Evolutionary conservation across 2,329 filamentous ascomycete genomes (phyloP).

Genomic region (Ophiosphaerella herpotricha): DNA sequence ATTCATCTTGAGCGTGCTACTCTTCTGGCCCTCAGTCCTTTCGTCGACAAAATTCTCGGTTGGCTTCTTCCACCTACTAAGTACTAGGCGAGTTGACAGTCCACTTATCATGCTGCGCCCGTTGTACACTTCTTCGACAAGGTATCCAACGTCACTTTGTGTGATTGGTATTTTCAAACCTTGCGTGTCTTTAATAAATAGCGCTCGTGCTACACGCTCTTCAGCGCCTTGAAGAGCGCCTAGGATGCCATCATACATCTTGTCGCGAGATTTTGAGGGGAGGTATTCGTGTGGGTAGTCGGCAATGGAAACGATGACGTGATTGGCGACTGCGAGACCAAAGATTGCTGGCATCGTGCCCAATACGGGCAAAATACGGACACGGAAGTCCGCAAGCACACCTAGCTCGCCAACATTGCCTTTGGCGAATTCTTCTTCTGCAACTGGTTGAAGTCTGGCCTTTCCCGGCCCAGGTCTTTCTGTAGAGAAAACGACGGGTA

Average conservation of each 20-base stretch:
- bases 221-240: slow-evolving; percentile 76
- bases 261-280: slow-evolving; percentile 79
- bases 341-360: slow-evolving; percentile 98
- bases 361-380: slow-evolving; percentile 90
- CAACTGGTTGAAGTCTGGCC: slow-evolving; percentile 81
- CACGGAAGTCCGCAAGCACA: slow-evolving; percentile 88
- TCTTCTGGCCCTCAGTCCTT: slow-evolving; percentile 74
- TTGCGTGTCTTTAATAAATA: slow-evolving; percentile 59
- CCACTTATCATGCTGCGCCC: slow-evolving; percentile 84
- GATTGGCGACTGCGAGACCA: slow-evolving; percentile 87
- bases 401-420: slow-evolving; percentile 85
- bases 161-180: slow-evolving; percentile 82
- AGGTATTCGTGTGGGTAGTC: slow-evolving; percentile 88
- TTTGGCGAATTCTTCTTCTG: slow-evolving; percentile 86
- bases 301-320: slow-evolving; percentile 80
- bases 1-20: slow-evolving; percentile 67
- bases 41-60: slow-evolving; percentile 66
- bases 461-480: slow-evolving; percentile 91
- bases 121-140: slow-evolving; percentile 86
- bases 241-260: slow-evolving; percentile 87
- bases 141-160: slow-evolving; percentile 79
- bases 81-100: slow-evolving; percentile 74
- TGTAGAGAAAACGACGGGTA: slow-evolving; percentile 89
- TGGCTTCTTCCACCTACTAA: slow-evolving; percentile 81
- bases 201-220: slow-evolving; percentile 69